These are phyloP conservation scores for Cyanidium caldarium DNA, from an alignment of 23 red algal genomes.

Conservation along the genomic window DNA sequence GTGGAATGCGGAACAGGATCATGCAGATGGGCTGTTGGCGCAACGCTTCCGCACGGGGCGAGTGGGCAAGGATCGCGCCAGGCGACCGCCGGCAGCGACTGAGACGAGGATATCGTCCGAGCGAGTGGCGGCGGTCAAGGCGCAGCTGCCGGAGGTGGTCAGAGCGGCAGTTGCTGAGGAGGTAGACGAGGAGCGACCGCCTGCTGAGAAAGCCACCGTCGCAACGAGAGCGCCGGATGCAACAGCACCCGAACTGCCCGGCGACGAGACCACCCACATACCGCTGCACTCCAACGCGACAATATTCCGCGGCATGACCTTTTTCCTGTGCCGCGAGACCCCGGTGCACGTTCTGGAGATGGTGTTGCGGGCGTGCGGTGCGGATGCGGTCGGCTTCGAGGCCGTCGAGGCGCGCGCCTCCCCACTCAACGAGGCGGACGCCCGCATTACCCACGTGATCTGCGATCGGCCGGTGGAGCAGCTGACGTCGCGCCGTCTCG, in stretches of 20 bases:
- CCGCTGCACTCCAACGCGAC: background rate
- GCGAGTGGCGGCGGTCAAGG: background rate
- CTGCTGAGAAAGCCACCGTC: too few species aligned
- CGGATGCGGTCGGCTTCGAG: constrained; percentile 26
- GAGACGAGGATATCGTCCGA: background rate
- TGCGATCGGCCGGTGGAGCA: constrained; percentile 39
- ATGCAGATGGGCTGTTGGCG: background rate
- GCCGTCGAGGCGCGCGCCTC: background rate
- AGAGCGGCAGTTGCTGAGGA: constrained; percentile 21
- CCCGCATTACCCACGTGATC: constrained; percentile 57
- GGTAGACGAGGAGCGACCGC: constrained; percentile 3
- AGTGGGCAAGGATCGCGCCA: too few species aligned
- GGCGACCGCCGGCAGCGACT: too few species aligned
- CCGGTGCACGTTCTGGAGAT: constrained; percentile 66
- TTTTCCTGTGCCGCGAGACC: constrained; percentile 76
- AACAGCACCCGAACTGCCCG: background rate
- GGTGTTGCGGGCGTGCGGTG: constrained; percentile 48
- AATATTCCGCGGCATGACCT: constrained; percentile 34
- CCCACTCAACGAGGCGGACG: background rate
- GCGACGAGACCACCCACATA: background rate
- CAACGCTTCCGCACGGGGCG: too few species aligned
- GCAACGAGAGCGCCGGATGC: too few species aligned
- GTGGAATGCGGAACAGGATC: constrained; percentile 7
- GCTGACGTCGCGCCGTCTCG: constrained; percentile 25
- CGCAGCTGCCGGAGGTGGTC: constrained; percentile 16